Percentiles rank a stretch among this genome's conserved stretches.
phyloP scores from a whole-genome alignment of 192 early-diverging fungal genomes.

The Linnemannia zychae region DNA sequence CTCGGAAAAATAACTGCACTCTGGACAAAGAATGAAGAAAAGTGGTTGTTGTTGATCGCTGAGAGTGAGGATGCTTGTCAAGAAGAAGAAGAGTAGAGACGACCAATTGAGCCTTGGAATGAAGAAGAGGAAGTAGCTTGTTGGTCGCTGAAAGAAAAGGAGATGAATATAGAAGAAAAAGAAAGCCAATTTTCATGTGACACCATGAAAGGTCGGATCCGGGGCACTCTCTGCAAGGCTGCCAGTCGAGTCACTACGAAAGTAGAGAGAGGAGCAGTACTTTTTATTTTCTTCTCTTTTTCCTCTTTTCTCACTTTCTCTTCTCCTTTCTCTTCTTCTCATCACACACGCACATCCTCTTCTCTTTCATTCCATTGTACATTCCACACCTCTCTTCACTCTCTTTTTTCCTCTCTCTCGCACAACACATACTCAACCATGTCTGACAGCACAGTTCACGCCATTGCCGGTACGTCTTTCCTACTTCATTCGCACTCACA shows the following conservation, averaged over 20 bases:
- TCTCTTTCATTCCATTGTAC: no score
- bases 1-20: neutral
- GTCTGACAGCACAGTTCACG: slow-evolving; percentile 75
- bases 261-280: neutral
- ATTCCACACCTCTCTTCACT: neutral
- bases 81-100: no score
- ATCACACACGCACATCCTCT: neutral
- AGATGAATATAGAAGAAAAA: neutral
- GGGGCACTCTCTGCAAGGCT: neutral
- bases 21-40: neutral
- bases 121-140: no score
- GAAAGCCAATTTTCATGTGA: neutral
- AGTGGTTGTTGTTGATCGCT: neutral
- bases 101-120: no score
- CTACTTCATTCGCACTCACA: neutral
- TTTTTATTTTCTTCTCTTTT: slow-evolving; percentile 26
- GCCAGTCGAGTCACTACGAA: neutral
- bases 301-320: slow-evolving; percentile 15
- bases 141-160: no score
- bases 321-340: slow-evolving; percentile 16
- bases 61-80: neutral
- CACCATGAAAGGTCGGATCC: neutral
- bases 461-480: slow-evolving; percentile 66
- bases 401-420: neutral
- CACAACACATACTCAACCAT: slow-evolving; percentile 34